phyloP scores from a whole-genome alignment of 768 basidiomycete genomes.

The Lactifluus subvellereus region DNA sequence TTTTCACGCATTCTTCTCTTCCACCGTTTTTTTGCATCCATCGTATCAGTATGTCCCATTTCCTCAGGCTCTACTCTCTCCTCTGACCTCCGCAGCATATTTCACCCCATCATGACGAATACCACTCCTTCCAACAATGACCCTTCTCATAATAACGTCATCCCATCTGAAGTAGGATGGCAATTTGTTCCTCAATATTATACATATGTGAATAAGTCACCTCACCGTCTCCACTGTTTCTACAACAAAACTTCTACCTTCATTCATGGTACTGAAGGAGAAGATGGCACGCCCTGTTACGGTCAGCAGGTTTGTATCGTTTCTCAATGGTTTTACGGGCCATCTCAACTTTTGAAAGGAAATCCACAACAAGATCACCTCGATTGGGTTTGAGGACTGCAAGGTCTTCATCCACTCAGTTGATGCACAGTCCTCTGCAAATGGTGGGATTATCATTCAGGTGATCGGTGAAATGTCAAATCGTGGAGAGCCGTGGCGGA shows the following conservation, averaged over 20 bases:
- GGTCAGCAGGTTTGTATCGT: constrained; percentile 76
- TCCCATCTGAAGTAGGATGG: constrained; percentile 96
- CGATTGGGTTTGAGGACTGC: constrained; percentile 92
- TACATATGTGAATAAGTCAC: constrained; percentile 97
- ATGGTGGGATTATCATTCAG: constrained; percentile 96
- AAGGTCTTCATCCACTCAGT: constrained; percentile 99
- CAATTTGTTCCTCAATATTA: constrained; percentile 99
- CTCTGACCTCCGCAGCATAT: constrained; percentile 17
- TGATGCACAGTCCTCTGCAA: constrained; percentile 92
- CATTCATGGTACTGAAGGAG: constrained; percentile 95
- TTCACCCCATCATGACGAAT: constrained; percentile 31
- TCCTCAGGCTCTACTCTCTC: neutral
- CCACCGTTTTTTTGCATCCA: constrained; percentile 9
- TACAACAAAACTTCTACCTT: constrained; percentile 98
- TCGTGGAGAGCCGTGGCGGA: constrained; percentile 85
- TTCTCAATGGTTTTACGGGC: constrained; percentile 5
- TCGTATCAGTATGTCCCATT: constrained; percentile 11
- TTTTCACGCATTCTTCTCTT: constrained; percentile 20
- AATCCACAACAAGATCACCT: constrained; percentile 94
- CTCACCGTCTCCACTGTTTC: constrained; percentile 95
- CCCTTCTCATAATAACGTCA: constrained; percentile 53
- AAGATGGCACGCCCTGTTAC: constrained; percentile 81
- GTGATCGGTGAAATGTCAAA: constrained; percentile 99
- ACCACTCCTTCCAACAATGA: constrained; percentile 37
- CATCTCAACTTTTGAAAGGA: constrained; percentile 46